Evolutionary conservation across 164 flowering plant genomes (phyloP), one percentile per base, ranked within the genome.

Genomic region (Magnolia sinica): DNA sequence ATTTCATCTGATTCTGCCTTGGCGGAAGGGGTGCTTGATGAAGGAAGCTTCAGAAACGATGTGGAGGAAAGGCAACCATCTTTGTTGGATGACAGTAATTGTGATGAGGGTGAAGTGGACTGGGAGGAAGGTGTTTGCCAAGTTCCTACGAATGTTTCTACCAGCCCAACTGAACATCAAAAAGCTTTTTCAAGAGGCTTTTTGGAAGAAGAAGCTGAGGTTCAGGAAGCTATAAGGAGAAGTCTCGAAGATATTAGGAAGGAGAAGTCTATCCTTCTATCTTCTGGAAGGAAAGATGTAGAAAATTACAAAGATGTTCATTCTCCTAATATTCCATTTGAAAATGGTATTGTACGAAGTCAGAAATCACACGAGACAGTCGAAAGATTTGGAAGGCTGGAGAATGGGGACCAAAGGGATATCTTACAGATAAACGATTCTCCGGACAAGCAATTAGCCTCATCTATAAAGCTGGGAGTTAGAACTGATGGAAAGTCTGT

Each of bases 211-310:
- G 97, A 91, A 74, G 87, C 92, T 78, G 89, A 88, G 70, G 78
- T 94, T 63, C 92, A 91, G 84, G 98, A 96, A 83, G 99, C 98
- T 79, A 91, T 96, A 58, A 87, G 83, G 84, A 87, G 93, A 83
- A 96, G 98, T 82, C 87, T 94, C 51, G 82, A 85, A 73, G 92
- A 96, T 80, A 29, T 75, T 73, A 70, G 71, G 52, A 73, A 50
- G 68, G 20, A 77, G 37, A 82, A 73, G 51, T 27, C 76, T 64
- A 70, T 68, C 37, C 50, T 74, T 70, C 71, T 19, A 63, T 74
- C 73, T 16, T 61, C 77, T 79, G 80, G 74, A 70, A 75, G 59
- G 64, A 75, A 73, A 11, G 61, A 78, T 20, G 13, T 50, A 18
- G 69, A 78, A 71, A 49, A 13, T 52, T 75, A 74, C 70, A 66